Evolutionary conservation across 345 rosid genomes (phyloP).

Genomic region (Heritiera fomes): DNA sequence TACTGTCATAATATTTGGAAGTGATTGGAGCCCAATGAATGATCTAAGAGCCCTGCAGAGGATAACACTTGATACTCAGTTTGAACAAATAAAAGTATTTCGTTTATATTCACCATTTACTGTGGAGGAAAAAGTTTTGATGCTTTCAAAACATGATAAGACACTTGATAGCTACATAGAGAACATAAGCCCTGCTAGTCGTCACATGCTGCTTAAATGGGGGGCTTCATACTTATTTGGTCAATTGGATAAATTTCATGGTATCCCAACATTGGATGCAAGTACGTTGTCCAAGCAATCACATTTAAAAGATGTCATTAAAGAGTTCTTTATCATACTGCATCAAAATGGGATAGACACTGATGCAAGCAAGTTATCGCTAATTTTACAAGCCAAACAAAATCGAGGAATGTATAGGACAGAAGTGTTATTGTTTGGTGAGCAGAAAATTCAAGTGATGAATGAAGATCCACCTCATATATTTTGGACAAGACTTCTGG

Average conservation of each 20-base stretch:
- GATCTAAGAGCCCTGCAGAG: constrained; percentile 73
- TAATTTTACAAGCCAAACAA: constrained; percentile 59
- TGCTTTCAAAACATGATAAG: constrained; percentile 64
- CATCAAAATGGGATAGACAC: constrained; percentile 40
- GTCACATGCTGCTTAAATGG: constrained; percentile 80
- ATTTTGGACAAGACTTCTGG: constrained; percentile 73
- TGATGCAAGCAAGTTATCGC: constrained; percentile 35
- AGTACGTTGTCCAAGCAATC: constrained; percentile 31
- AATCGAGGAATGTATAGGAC: constrained; percentile 51
- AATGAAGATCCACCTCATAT: constrained; percentile 57
- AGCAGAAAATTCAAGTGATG: constrained; percentile 43
- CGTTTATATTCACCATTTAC: constrained; percentile 76
- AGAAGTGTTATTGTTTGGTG: constrained; percentile 56
- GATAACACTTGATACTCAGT: constrained; percentile 60
- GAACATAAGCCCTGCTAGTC: constrained; percentile 40
- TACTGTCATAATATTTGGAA: constrained; percentile 68
- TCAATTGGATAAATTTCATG: constrained; percentile 66
- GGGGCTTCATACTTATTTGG: constrained; percentile 67
- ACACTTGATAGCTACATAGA: constrained; percentile 43
- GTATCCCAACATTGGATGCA: constrained; percentile 29
- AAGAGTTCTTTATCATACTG: constrained; percentile 57
- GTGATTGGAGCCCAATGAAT: constrained; percentile 73
- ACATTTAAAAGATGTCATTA: constrained; percentile 41
- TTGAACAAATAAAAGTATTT: constrained; percentile 61
- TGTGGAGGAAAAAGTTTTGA: constrained; percentile 73